These are phyloP conservation scores for Hanseniaspora osmophila DNA, from an alignment of 805 yeast genomes.

Conservation along the genomic window DNA sequence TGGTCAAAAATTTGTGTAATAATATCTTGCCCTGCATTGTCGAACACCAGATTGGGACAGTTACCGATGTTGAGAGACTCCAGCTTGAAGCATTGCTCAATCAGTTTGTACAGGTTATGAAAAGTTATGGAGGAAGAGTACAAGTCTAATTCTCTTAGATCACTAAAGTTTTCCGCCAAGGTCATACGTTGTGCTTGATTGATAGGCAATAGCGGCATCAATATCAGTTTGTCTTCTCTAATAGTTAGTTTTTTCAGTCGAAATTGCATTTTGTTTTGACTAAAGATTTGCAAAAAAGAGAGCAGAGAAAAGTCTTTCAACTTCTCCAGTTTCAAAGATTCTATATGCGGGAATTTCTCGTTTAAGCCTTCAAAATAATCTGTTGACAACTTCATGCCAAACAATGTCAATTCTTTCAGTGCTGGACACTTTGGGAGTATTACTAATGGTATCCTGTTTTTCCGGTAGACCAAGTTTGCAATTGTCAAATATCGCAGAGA, in stretches of 20 bases:
- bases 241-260: constrained; percentile 15
- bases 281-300: constrained; percentile 10
- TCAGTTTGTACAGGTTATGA: constrained; percentile 8
- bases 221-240: constrained; percentile 13
- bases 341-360: constrained; percentile 9
- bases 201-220: not conserved
- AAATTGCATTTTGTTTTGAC: constrained; percentile 9
- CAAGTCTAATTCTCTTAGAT: constrained; percentile 1
- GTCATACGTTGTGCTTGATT: not conserved
- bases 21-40: constrained; percentile 2
- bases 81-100: constrained; percentile 4
- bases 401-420: constrained; percentile 9
- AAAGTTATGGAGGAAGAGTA: constrained; percentile 5
- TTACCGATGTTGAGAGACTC: constrained; percentile 16
- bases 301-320: constrained; percentile 12
- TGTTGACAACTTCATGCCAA: constrained; percentile 12
- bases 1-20: constrained; percentile 9
- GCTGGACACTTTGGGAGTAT: constrained; percentile 9
- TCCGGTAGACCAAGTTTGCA: constrained; percentile 10
- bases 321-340: constrained; percentile 20
- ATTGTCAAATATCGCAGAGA: constrained; percentile 7
- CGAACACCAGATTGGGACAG: constrained; percentile 12
- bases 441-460: constrained; percentile 12
- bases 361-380: constrained; percentile 14
- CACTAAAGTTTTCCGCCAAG: not conserved